Percentiles rank a stretch among this genome's conserved stretches.
phyloP scores from a whole-genome alignment of 257 asterid species.

The Echium plantagineum region DNA sequence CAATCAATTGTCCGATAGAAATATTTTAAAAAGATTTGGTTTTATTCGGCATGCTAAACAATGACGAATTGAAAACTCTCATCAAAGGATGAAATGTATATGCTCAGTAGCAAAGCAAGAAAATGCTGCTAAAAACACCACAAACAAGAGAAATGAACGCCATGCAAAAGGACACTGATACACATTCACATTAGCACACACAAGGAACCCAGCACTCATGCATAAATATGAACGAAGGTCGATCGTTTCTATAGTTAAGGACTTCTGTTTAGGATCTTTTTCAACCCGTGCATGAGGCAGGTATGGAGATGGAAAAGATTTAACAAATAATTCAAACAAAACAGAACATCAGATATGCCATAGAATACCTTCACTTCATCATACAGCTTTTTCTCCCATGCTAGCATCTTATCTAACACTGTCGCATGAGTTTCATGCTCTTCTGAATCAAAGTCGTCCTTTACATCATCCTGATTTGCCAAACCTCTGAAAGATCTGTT shows the following conservation, averaged over 20 bases:
- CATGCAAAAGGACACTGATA: background rate
- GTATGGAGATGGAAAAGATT: background rate
- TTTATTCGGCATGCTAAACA: too few species aligned
- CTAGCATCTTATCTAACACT: constrained; percentile 97
- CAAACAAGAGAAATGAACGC: background rate
- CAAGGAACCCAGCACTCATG: background rate
- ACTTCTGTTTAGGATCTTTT: too few species aligned
- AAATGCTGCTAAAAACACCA: background rate
- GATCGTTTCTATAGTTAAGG: background rate
- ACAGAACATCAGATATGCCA: background rate
- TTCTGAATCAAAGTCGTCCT: constrained; percentile 76
- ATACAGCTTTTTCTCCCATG: constrained; percentile 98
- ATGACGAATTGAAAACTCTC: background rate
- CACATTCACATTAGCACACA: background rate
- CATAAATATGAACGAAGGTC: background rate
- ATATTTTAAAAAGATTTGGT: too few species aligned
- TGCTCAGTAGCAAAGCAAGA: background rate
- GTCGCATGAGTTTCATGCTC: constrained; percentile 96
- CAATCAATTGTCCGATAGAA: background rate
- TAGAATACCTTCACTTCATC: constrained; percentile 88
- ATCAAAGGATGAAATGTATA: background rate
- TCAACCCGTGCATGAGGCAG: background rate
- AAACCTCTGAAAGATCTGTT: constrained; percentile 82
- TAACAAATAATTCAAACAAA: background rate
- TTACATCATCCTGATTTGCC: constrained; percentile 39